Conservation (phyloP, 768 basidiomycete genomes). For the Lentinus brumalis region DNA sequence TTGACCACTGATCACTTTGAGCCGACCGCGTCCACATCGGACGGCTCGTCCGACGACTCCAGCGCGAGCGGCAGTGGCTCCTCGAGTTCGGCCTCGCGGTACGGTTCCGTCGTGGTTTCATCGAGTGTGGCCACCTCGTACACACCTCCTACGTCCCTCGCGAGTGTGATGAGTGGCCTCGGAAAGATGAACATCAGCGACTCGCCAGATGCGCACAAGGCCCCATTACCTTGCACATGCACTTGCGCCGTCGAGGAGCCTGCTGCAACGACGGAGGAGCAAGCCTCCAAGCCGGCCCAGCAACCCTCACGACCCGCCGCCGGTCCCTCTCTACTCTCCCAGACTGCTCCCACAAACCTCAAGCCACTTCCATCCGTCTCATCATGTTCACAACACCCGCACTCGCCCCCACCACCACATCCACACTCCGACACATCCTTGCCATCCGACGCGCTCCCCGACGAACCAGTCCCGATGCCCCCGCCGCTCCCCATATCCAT, state of each 20-base stretch:
- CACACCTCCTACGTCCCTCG: slow-evolving; percentile 33
- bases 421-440: slow-evolving; percentile 1
- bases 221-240: slow-evolving; percentile 11
- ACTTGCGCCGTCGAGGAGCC: slow-evolving; percentile 12
- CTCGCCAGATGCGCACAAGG: slow-evolving; percentile 7
- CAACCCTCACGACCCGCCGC: slow-evolving; percentile 17
- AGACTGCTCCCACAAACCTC: slow-evolving; percentile 37
- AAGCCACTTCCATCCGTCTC: slow-evolving; percentile 20
- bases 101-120: slow-evolving; percentile 17
- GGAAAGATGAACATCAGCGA: slow-evolving; percentile 22
- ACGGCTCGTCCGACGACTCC: slow-evolving; percentile 25
- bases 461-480: slow-evolving; percentile 1
- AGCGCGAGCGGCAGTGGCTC: slow-evolving; percentile 23
- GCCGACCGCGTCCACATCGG: slow-evolving; percentile 20
- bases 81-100: slow-evolving; percentile 15
- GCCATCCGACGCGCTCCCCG: background rate
- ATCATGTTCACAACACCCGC: slow-evolving; percentile 12
- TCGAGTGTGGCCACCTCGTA: slow-evolving; percentile 22
- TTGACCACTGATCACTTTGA: slow-evolving; percentile 8
- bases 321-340: slow-evolving; percentile 38
- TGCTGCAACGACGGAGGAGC: slow-evolving; percentile 1
- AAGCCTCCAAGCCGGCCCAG: slow-evolving; percentile 8
- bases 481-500: slow-evolving; percentile 61
- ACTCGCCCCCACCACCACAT: slow-evolving; percentile 12
- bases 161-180: slow-evolving; percentile 28